phyloP scores from a whole-genome alignment of 2,329 filamentous ascomycete species.

The Moelleriella libera region DNA sequence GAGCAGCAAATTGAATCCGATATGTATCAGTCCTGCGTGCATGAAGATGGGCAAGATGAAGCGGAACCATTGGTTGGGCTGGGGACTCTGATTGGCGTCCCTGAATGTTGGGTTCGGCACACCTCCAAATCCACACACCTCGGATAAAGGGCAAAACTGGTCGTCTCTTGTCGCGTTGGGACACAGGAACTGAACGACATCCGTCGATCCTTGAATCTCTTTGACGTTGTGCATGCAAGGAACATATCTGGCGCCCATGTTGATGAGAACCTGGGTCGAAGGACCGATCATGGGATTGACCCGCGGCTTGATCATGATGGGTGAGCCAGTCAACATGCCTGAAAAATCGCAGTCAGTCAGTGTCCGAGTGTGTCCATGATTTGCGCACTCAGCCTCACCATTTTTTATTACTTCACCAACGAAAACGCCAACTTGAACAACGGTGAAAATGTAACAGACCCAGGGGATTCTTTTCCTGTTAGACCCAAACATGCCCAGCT shows the following conservation, averaged over 20 bases:
- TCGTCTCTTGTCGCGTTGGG: constrained; percentile 59
- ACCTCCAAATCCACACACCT: constrained; percentile 73
- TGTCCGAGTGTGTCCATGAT: not conserved
- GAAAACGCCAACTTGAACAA: constrained; percentile 71
- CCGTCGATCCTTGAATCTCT: constrained; percentile 40
- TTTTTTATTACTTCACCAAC: constrained; percentile 79
- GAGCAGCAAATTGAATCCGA: constrained; percentile 86
- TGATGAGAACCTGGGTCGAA: constrained; percentile 79
- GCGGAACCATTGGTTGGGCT: constrained; percentile 90
- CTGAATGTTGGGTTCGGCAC: constrained; percentile 52
- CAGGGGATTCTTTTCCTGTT: constrained; percentile 52
- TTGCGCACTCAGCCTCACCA: constrained; percentile 35
- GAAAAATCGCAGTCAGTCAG: not conserved
- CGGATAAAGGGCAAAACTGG: constrained; percentile 53
- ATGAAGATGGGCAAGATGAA: constrained; percentile 95
- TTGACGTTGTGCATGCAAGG: constrained; percentile 86
- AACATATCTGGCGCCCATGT: constrained; percentile 87
- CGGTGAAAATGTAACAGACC: constrained; percentile 68
- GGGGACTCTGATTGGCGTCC: constrained; percentile 32
- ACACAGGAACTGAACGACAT: constrained; percentile 55
- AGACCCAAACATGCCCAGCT: constrained; percentile 44
- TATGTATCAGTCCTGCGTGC: constrained; percentile 87
- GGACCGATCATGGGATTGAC: constrained; percentile 98
- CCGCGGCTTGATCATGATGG: constrained; percentile 64
- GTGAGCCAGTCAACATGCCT: constrained; percentile 65